Evolutionary conservation across 129 eudicot genomes (phyloP).

Genomic region (Cynara cardunculus): DNA sequence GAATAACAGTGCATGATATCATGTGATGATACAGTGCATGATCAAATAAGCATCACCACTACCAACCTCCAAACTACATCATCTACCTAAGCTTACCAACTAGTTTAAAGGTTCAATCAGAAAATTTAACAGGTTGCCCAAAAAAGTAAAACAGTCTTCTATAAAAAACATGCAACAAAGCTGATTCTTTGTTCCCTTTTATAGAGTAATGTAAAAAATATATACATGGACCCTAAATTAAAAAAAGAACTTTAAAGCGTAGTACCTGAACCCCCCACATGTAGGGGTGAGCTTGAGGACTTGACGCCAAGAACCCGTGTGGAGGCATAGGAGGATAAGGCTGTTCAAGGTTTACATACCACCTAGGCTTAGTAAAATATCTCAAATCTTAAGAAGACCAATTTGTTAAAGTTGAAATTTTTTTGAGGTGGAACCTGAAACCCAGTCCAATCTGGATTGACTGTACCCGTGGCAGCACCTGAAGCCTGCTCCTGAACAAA

Average conservation of each 20-base stretch:
- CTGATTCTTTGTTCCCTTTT: neutral
- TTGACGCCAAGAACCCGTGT: conserved; percentile 86
- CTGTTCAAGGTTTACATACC: conserved; percentile 44
- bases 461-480: conserved; percentile 45
- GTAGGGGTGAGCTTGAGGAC: conserved; percentile 81
- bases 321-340: conserved; percentile 98
- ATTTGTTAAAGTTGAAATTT: neutral
- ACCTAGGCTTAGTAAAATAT: conserved; percentile 21
- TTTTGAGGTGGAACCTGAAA: conserved; percentile 50
- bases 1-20: neutral
- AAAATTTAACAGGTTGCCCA: neutral
- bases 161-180: neutral
- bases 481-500: conserved; percentile 66
- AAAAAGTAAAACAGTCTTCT: neutral
- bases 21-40: neutral
- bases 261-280: conserved; percentile 89
- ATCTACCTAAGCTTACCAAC: neutral
- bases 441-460: conserved; percentile 73
- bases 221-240: neutral
- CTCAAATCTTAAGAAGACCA: neutral
- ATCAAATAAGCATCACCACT: neutral
- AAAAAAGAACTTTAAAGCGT: conserved; percentile 6
- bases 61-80: neutral
- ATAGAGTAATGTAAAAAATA: neutral
- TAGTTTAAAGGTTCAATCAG: neutral